Base-by-base conservation (phyloP, 805 yeast species). In the Saccharomycopsis babjevae region DNA sequence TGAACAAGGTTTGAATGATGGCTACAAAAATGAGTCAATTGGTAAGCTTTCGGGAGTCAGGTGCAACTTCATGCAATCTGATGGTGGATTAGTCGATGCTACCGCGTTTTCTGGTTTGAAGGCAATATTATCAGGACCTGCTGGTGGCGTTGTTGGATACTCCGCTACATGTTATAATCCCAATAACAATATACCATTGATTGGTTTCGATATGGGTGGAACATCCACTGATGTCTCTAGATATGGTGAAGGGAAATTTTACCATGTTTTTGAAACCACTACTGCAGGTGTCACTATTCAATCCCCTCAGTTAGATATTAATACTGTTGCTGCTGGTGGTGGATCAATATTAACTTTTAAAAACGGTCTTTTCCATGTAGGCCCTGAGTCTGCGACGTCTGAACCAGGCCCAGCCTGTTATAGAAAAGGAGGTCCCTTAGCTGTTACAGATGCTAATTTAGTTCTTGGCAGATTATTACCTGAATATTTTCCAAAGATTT, bases 81-180 rank as follows among this genome's bases (percentile, higher is more conserved):
- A 93, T 71, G 98, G 98, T 61, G 98, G 98, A 1, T 79, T 93
- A 62, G 91, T 92, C 25, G 90, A 90, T 60, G 91, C 94, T 68
- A 77, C 83, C 25, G 79, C 82, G 57, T 93, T 93, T 70, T 86
- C 97, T 0, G 98, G 98, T 1, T 76, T 93, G 42, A 80, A 84
- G 66, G 96, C 98, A 3, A 88, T 93, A 57, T 73, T 93, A 40
- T 89, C 97, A 1, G 98, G 98, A 1, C 98, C 98, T 2, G 98
- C 98, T 10, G 98, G 98, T 43, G 98, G 98, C 57, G 96, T 93
- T 62, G 97, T 93, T 39, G 98, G 98, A 0, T 89, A 84, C 67
- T 89, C 97, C 0, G 79, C 83, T 58, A 92, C 98, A 0, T 88
- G 96, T 64, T 89, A 79, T 69, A 78, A 83, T 63, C 72, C 74